phyloP scores from a whole-genome alignment of 192 early-diverging fungal genomes.

The Coemansia interrupta region DNA sequence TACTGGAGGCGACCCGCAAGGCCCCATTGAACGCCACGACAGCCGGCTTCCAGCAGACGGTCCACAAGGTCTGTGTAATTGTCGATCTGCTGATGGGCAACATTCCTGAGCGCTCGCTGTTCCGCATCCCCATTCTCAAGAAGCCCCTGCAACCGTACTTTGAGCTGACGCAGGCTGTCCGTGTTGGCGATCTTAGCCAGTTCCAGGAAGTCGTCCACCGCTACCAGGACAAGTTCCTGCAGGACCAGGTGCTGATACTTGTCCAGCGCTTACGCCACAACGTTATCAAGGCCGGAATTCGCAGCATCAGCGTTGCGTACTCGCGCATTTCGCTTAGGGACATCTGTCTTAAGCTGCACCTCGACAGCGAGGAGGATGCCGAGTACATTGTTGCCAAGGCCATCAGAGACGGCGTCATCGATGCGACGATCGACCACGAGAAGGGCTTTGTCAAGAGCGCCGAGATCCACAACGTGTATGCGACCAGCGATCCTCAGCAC shows the following conservation, averaged over 20 bases:
- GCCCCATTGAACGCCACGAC: slow-evolving; percentile 81
- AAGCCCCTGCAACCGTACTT: slow-evolving; percentile 90
- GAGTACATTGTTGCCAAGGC: slow-evolving; percentile 99
- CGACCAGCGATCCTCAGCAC: slow-evolving; percentile 92
- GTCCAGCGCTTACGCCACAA: slow-evolving; percentile 96
- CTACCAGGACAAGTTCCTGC: slow-evolving; percentile 71
- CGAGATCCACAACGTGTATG: slow-evolving; percentile 93
- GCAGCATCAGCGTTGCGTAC: slow-evolving; percentile 94
- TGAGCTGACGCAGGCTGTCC: slow-evolving; percentile 93
- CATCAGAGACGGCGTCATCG: slow-evolving; percentile 97
- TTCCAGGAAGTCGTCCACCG: slow-evolving; percentile 85
- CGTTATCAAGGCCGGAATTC: slow-evolving; percentile 98
- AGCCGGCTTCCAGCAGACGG: slow-evolving; percentile 94
- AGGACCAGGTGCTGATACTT: slow-evolving; percentile 86
- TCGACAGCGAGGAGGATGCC: slow-evolving; percentile 98
- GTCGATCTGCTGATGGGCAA: slow-evolving; percentile 98
- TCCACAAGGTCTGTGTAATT: slow-evolving; percentile 93
- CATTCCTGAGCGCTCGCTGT: slow-evolving; percentile 92
- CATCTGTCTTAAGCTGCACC: slow-evolving; percentile 92
- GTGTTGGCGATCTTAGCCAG: slow-evolving; percentile 88
- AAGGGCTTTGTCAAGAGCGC: slow-evolving; percentile 89
- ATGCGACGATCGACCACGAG: slow-evolving; percentile 94
- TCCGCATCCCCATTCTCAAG: slow-evolving; percentile 79
- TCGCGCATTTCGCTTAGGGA: slow-evolving; percentile 94
- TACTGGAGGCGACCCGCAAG: slow-evolving; percentile 94